phyloP scores from a whole-genome alignment of 345 rosid genomes.

The Barbarea vulgaris region DNA sequence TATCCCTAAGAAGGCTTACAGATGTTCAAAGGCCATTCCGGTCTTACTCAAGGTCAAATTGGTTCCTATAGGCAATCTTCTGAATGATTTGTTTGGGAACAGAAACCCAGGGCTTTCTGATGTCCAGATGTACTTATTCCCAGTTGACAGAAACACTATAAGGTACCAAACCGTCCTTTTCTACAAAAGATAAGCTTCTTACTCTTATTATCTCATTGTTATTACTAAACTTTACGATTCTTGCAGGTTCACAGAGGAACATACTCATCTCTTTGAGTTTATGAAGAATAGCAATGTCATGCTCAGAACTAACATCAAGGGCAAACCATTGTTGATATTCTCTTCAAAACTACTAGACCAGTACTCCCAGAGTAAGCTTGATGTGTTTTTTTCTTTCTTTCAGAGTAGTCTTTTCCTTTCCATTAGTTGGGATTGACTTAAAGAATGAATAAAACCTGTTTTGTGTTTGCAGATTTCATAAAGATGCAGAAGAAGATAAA shows the following conservation, averaged over 20 bases:
- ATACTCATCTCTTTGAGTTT: slow-evolving; percentile 37
- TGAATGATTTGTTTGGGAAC: slow-evolving; percentile 44
- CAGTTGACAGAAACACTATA: slow-evolving; percentile 41
- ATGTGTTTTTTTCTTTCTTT: not conserved
- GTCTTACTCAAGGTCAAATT: slow-evolving; percentile 47
- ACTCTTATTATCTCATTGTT: not conserved
- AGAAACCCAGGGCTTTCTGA: slow-evolving; percentile 53
- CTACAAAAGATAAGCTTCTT: slow-evolving; percentile 5
- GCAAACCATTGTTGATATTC: slow-evolving; percentile 64
- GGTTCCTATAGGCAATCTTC: slow-evolving; percentile 44
- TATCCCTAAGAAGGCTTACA: slow-evolving; percentile 49
- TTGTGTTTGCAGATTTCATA: slow-evolving; percentile 23
- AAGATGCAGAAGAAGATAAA: slow-evolving; percentile 37
- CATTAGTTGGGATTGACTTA: not conserved
- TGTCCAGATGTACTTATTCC: slow-evolving; percentile 62
- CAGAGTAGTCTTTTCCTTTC: not conserved
- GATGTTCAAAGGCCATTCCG: slow-evolving; percentile 50
- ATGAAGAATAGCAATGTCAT: slow-evolving; percentile 49
- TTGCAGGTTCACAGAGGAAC: slow-evolving; percentile 39
- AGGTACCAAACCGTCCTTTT: slow-evolving; percentile 44
- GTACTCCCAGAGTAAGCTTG: slow-evolving; percentile 52
- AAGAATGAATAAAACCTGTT: not conserved
- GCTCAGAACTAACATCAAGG: slow-evolving; percentile 52
- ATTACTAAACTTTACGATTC: not conserved
- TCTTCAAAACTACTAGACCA: slow-evolving; percentile 57